These are phyloP conservation scores for Alternaria conjuncta DNA, from an alignment of 2,329 filamentous ascomycete species.

Conservation along the genomic window DNA sequence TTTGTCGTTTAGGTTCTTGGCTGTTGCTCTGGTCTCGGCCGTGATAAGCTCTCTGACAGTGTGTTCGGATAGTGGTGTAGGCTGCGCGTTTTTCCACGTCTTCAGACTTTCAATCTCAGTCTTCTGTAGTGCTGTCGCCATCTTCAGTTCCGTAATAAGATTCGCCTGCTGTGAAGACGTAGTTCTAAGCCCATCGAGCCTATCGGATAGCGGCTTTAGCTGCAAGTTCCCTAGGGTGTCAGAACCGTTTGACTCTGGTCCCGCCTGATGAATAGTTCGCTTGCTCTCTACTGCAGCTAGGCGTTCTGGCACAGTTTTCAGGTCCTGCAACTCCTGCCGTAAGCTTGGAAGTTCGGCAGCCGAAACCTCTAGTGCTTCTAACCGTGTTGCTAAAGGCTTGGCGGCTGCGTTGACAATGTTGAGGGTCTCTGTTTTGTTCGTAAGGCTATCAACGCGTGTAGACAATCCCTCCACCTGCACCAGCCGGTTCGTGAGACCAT, in stretches of 20 bases:
- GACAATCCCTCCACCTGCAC: neutral
- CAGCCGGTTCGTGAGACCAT: neutral
- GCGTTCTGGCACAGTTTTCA: neutral
- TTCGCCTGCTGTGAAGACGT: neutral
- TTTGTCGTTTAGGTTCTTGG: neutral
- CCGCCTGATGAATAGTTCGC: neutral
- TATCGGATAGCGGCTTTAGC: neutral
- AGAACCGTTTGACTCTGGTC: neutral
- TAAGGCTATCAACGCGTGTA: neutral
- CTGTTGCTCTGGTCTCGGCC: neutral
- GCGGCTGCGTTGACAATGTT: neutral
- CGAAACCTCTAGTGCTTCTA: neutral
- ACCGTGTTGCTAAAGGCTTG: neutral
- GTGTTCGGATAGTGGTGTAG: neutral
- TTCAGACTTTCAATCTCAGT: neutral
- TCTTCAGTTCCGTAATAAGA: neutral
- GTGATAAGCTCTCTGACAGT: neutral
- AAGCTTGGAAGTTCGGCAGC: neutral
- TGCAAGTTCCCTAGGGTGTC: neutral
- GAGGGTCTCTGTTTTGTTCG: neutral
- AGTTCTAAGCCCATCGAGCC: neutral
- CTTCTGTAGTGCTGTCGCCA: neutral
- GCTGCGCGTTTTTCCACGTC: constrained; percentile 1
- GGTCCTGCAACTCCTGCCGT: neutral
- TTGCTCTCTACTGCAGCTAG: neutral